Conservation (phyloP, 202 grass and related monocot genomes). For the Schoenoplectus tabernaemontani region DNA sequence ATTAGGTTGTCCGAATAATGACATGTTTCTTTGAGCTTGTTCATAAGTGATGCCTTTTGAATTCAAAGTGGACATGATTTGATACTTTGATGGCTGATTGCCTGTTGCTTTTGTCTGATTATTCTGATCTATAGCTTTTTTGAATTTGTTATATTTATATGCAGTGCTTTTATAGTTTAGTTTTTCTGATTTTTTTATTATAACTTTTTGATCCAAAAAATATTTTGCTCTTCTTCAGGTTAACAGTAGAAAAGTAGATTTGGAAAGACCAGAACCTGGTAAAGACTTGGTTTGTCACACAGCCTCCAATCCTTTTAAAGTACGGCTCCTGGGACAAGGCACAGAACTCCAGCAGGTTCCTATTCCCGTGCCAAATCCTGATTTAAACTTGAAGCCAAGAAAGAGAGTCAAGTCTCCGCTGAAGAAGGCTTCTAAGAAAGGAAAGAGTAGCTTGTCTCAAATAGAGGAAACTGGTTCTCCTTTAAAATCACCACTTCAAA, state of each 20-base stretch:
- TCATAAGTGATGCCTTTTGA: neutral
- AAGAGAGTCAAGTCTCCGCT: constrained; percentile 66
- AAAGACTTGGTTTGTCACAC: constrained; percentile 72
- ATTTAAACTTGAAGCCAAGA: constrained; percentile 15
- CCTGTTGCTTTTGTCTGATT: neutral
- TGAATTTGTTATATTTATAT: neutral
- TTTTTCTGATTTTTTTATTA: neutral
- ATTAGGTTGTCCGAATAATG: neutral
- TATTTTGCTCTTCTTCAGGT: constrained; percentile 53
- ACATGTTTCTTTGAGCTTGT: no score
- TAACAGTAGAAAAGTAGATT: constrained; percentile 72
- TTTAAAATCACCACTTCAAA: constrained; percentile 21
- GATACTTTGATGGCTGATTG: no score
- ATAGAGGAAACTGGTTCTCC: neutral
- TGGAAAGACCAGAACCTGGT: constrained; percentile 41
- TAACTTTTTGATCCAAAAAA: neutral
- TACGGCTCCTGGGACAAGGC: constrained; percentile 35
- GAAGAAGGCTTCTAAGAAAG: constrained; percentile 28
- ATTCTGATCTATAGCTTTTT: neutral
- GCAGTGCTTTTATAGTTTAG: neutral
- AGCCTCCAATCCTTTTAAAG: constrained; percentile 55
- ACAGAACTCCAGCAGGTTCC: constrained; percentile 31
- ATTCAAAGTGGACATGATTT: neutral
- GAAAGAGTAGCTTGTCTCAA: neutral
- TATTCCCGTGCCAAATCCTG: constrained; percentile 21